Conservation (phyloP, 2,329 filamentous ascomycete genomes). For the Pseudocercospora crystallina region DNA sequence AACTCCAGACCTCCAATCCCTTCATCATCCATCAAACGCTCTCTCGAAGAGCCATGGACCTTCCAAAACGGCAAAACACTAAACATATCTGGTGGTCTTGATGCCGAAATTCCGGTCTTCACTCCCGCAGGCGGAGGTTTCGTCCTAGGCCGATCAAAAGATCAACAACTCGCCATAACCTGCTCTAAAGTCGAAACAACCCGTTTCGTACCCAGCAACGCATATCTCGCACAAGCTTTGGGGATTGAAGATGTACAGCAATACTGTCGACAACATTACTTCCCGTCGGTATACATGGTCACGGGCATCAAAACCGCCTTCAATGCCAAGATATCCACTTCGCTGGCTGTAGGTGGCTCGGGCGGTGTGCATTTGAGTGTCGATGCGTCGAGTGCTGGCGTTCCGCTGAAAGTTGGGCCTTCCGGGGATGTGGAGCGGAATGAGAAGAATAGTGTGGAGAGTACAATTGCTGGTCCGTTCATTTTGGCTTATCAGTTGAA, state of each 20-base stretch:
- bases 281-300: neutral
- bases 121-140: neutral
- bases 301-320: neutral
- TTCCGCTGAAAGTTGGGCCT: neutral
- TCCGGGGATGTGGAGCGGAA: neutral
- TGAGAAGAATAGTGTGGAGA: neutral
- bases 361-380: neutral
- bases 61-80: neutral
- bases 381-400: neutral
- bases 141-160: neutral
- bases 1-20: neutral
- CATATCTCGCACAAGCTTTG: neutral
- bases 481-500: neutral
- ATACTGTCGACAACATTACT: no score
- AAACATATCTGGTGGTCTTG: neutral
- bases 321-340: neutral
- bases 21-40: neutral
- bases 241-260: no score
- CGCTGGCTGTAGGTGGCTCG: neutral
- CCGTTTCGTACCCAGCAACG: neutral
- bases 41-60: neutral
- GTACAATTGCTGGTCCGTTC: neutral
- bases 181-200: neutral
- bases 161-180: neutral
- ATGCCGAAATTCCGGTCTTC: neutral